phyloP scores from a whole-genome alignment of 306 rosid species.

The Vicia faba region DNA sequence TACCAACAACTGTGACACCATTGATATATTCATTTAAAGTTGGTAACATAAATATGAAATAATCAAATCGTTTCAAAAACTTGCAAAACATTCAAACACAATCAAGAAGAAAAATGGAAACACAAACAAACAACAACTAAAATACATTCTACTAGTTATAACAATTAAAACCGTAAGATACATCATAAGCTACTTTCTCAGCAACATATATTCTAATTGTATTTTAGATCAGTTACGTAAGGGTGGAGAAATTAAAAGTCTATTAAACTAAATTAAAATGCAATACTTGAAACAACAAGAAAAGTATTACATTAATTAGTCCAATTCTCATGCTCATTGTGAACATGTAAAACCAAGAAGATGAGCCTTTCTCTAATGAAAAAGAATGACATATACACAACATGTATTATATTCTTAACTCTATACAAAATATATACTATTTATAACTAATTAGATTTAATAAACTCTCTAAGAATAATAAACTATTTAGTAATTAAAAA shows the following conservation, averaged over 20 bases:
- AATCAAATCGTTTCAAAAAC: neutral
- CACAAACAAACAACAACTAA: neutral
- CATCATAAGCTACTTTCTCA: neutral
- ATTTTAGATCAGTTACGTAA: neutral
- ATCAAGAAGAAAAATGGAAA: neutral
- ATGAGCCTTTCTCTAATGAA: neutral
- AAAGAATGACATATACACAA: no score
- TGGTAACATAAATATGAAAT: neutral
- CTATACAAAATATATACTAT: no score
- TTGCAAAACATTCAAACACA: neutral
- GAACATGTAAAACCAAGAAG: constrained; percentile 13
- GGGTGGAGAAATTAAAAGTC: neutral
- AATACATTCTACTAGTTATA: neutral
- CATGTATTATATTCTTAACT: no score
- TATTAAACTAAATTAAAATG: neutral
- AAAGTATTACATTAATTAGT: neutral
- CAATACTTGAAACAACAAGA: neutral
- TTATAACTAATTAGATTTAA: no score
- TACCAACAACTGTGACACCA: neutral
- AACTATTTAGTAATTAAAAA: no score
- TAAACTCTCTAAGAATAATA: no score
- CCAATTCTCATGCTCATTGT: constrained; percentile 17
- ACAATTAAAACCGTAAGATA: neutral
- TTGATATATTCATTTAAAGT: neutral
- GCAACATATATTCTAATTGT: no score